Evolutionary conservation across 768 basidiomycete species (phyloP).

Genomic region (Suillus fuscotomentosus): DNA sequence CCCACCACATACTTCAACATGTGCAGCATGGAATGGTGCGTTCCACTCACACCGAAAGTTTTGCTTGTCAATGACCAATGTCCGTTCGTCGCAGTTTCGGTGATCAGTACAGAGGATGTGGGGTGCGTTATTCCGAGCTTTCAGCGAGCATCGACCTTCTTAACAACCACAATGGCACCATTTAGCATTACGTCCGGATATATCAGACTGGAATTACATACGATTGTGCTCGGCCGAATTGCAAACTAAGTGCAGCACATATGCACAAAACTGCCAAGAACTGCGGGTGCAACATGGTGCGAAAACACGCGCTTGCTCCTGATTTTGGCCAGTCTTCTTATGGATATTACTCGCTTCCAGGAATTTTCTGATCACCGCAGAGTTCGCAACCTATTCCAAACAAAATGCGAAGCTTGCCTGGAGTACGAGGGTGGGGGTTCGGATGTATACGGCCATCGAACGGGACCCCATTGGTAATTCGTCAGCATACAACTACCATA

Average conservation of each 20-base stretch:
- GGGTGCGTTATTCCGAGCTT: conserved; percentile 24
- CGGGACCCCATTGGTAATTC: conserved; percentile 22
- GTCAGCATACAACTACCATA: conserved; percentile 6
- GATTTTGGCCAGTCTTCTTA: not conserved
- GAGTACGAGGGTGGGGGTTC: conserved; percentile 23
- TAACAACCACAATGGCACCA: conserved; percentile 1
- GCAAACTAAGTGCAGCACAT: conserved; percentile 56
- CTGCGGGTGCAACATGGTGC: conserved; percentile 53
- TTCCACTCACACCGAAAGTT: conserved; percentile 14
- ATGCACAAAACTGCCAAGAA: conserved; percentile 56
- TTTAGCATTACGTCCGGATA: conserved; percentile 59
- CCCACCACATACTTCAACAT: conserved; percentile 29
- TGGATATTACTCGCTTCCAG: conserved; percentile 24
- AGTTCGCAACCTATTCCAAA: conserved; percentile 66
- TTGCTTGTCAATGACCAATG: conserved; percentile 12
- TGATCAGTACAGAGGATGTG: conserved; percentile 44
- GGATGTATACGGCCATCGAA: conserved; percentile 33
- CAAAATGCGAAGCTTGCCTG: conserved; percentile 58
- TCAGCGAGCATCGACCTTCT: conserved; percentile 4
- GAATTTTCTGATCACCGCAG: conserved; percentile 46
- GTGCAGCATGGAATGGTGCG: conserved; percentile 61
- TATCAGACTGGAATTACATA: conserved; percentile 61
- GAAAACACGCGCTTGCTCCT: conserved; percentile 3
- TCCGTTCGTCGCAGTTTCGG: conserved; percentile 28
- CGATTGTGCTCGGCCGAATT: conserved; percentile 53